Percentiles rank a stretch among this genome's conserved stretches.
Evolutionary conservation across 805 yeast species (phyloP).

Genomic region (Myxozyma mucilagina): DNA sequence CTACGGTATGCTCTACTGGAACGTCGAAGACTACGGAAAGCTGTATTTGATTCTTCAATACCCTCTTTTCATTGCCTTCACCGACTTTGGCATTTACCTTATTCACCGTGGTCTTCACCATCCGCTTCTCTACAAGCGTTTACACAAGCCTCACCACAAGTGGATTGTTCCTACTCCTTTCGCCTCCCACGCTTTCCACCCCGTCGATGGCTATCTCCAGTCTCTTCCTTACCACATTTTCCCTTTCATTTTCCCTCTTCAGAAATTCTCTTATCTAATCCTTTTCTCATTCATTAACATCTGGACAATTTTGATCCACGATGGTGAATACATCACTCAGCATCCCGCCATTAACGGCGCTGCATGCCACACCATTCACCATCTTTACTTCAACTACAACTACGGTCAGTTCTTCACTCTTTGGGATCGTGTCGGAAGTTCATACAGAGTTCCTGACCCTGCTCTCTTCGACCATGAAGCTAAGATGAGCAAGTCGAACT

Average conservation of each 20-base stretch:
- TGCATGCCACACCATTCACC: conserved; percentile 97
- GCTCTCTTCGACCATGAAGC: conserved; percentile 69
- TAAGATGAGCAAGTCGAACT: conserved; percentile 58
- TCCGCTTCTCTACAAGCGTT: conserved; percentile 78
- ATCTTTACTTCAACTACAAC: conserved; percentile 94
- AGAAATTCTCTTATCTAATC: conserved; percentile 77
- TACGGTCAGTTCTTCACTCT: conserved; percentile 97
- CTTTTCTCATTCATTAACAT: conserved; percentile 90
- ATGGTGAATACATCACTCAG: conserved; percentile 91
- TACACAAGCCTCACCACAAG: conserved; percentile 98
- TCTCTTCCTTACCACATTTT: conserved; percentile 89
- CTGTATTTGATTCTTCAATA: conserved; percentile 67
- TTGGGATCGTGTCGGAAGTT: conserved; percentile 95
- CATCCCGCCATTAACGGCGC: conserved; percentile 96
- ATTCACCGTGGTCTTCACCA: conserved; percentile 93
- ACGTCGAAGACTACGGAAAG: conserved; percentile 65
- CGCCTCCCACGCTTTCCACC: conserved; percentile 98
- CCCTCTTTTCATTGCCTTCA: conserved; percentile 82
- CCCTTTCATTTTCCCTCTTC: conserved; percentile 90
- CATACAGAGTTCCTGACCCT: conserved; percentile 89
- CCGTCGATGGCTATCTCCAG: conserved; percentile 93
- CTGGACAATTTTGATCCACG: conserved; percentile 99
- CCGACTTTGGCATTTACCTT: conserved; percentile 89
- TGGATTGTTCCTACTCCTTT: conserved; percentile 99
- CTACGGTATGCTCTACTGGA: conserved; percentile 72